Conservation (phyloP, 768 basidiomycete species). For the Tylopilus subfusipes region DNA sequence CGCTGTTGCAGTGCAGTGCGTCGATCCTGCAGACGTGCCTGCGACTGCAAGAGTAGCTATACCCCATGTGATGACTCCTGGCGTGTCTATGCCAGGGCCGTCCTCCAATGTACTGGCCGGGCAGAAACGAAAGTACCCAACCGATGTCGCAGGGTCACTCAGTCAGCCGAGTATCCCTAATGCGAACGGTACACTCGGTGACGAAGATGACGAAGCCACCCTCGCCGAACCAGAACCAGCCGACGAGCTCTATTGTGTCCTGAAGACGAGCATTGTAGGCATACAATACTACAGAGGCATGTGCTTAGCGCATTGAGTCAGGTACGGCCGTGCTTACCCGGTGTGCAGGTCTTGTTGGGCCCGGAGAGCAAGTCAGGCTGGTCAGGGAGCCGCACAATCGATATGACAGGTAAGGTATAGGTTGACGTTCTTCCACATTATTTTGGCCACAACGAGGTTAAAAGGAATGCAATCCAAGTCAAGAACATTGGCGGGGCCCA, state of each 20-base stretch:
- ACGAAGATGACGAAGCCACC: slow-evolving; percentile 44
- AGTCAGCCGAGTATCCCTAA: slow-evolving; percentile 12
- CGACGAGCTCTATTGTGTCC: slow-evolving; percentile 67
- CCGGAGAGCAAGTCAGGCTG: slow-evolving; percentile 72
- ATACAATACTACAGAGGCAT: slow-evolving; percentile 77
- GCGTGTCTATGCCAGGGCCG: slow-evolving; percentile 10
- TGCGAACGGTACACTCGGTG: slow-evolving; percentile 25
- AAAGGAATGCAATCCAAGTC: slow-evolving; percentile 77
- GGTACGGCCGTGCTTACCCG: background rate
- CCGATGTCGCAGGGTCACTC: slow-evolving; percentile 19
- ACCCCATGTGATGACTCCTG: background rate
- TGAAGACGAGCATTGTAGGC: slow-evolving; percentile 69
- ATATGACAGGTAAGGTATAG: slow-evolving; percentile 57
- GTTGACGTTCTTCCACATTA: background rate
- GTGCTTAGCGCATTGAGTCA: slow-evolving; percentile 2
- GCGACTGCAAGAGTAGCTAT: slow-evolving; percentile 34
- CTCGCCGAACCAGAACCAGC: slow-evolving; percentile 41
- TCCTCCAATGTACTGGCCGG: slow-evolving; percentile 10
- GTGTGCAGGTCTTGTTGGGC: slow-evolving; percentile 68
- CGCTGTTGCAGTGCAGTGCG: slow-evolving; percentile 50
- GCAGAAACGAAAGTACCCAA: slow-evolving; percentile 46
- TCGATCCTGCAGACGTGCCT: slow-evolving; percentile 61
- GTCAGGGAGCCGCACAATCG: slow-evolving; percentile 62
- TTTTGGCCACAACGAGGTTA: background rate
- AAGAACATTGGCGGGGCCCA: slow-evolving; percentile 69